Base-by-base conservation (phyloP, 371 early-diverging fungal genomes). In the Haplosporangium sp. region DNA sequence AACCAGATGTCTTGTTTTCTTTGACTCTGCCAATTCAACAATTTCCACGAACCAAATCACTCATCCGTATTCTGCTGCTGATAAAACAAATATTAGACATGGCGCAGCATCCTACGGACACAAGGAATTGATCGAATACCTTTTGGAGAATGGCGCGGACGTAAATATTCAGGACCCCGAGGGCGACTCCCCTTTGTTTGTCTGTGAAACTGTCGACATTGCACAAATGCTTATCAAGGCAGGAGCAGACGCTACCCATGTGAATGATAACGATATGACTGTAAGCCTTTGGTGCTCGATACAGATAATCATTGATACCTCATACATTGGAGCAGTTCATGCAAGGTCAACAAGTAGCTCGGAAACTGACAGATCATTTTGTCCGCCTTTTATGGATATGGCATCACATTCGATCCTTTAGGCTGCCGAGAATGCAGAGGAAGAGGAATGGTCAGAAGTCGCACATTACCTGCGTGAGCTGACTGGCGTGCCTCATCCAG, bases 131-230 rank as follows among this genome's bases (percentile, higher is more conserved):
- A 80, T 90, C 40, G 77, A 84, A 57, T 87, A 86, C 52, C 76
- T 93, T 13, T 60, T 90, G 23, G 80, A 83, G 38, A 73, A 60
- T 46, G 84, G 85, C 20, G 93, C 89, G 48, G 75, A 93, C 59
- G 84, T 93, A 42, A 87, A 93, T 71, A 81, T 95, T 36, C 81
- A 83, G 53, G 96, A 96, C 73, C 67, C 82, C 23, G 96, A 96
- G 41, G 91, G 93, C 59, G 95, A 96, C 67, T 94, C 96, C 20
- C 95, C 96, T 12, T 83, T 97, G 42, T 94, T 91, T 70, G 89
- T 91, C n/a, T 90, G 89, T 59, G 95, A 95, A 65, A 88, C 90
- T 47, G 85, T 86, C 5, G 90, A 86, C n/a, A 89, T 91, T 62
- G 95, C 94, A 37, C 62, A 87, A 58, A 65, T 90, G 58, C 80